Percentiles rank a stretch among this genome's conserved stretches.
These are phyloP conservation scores for Diplotaxis tenuifolia DNA, from an alignment of 345 rosid species.

Conservation along the genomic window DNA sequence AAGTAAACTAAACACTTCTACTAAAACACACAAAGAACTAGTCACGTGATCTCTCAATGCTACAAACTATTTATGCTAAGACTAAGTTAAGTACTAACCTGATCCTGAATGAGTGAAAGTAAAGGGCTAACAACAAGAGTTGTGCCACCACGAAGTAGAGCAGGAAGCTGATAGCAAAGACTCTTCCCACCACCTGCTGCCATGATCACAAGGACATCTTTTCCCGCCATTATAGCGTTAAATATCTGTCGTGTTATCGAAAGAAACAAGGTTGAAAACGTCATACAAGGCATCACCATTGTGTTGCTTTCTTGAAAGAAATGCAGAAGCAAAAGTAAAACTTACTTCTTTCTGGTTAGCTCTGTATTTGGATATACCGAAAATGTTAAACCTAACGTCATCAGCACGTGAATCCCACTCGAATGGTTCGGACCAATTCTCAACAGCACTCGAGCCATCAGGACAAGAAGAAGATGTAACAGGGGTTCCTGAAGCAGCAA, in stretches of 20 bases:
- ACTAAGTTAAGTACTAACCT: no score
- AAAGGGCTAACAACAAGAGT: conserved; percentile 91
- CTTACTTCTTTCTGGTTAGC: conserved; percentile 86
- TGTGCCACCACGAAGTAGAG: conserved; percentile 66
- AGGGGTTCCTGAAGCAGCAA: conserved; percentile 42
- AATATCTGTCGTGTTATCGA: conserved; percentile 53
- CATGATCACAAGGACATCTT: conserved; percentile 90
- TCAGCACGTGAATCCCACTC: conserved; percentile 89
- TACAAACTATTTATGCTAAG: no score
- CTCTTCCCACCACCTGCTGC: conserved; percentile 99
- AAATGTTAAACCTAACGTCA: conserved; percentile 65
- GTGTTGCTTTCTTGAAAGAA: background rate
- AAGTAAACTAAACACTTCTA: background rate
- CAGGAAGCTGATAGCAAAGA: conserved; percentile 94
- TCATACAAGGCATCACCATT: background rate
- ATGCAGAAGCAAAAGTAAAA: conserved; percentile 1
- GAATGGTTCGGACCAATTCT: conserved; percentile 68
- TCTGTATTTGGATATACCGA: conserved; percentile 75
- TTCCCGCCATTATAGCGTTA: conserved; percentile 77
- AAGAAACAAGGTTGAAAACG: background rate
- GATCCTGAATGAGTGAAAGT: conserved; percentile 93
- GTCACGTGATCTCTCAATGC: no score
- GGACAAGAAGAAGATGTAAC: conserved; percentile 22
- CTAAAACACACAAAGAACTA: background rate
- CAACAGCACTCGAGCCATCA: conserved; percentile 30